These are phyloP conservation scores for Deinandra increscens DNA, from an alignment of 129 eudicot genomes.

Conservation along the genomic window DNA sequence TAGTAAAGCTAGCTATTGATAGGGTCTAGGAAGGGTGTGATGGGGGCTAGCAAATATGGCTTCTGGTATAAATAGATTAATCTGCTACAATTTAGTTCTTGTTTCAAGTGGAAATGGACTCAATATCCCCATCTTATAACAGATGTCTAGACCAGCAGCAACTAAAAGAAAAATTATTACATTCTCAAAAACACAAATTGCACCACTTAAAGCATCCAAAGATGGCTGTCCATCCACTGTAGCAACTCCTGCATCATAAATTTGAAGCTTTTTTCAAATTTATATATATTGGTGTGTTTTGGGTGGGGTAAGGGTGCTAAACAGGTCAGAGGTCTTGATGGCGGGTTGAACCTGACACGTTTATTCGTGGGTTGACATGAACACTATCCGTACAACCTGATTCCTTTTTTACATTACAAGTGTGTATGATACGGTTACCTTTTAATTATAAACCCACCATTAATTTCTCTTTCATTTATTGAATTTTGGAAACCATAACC, in stretches of 20 bases:
- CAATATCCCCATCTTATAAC: constrained; percentile 60
- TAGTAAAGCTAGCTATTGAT: too few relatives aligned
- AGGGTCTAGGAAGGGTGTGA: too few relatives aligned
- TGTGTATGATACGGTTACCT: too few relatives aligned
- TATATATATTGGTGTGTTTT: neutral
- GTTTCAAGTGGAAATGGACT: constrained; percentile 75
- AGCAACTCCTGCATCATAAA: constrained; percentile 67
- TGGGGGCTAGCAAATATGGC: neutral
- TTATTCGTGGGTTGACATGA: neutral
- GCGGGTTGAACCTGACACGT: too few relatives aligned
- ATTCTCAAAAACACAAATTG: constrained; percentile 63
- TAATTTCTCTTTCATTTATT: too few relatives aligned
- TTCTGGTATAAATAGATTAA: constrained; percentile 8
- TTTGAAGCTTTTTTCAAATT: neutral
- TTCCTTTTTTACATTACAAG: neutral
- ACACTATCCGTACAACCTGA: neutral
- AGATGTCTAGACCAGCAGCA: constrained; percentile 75
- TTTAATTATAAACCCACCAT: too few relatives aligned
- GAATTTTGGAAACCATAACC: too few relatives aligned
- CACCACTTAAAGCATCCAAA: constrained; percentile 63
- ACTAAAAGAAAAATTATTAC: constrained; percentile 71
- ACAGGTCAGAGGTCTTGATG: too few relatives aligned
- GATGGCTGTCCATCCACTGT: constrained; percentile 57
- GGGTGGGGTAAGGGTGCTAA: too few relatives aligned
- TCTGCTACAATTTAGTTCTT: constrained; percentile 33